Evolutionary conservation across 2,329 filamentous ascomycete genomes (phyloP), one percentile per base, ranked within the genome.

Genomic region (Ceratocystis harringtonii): DNA sequence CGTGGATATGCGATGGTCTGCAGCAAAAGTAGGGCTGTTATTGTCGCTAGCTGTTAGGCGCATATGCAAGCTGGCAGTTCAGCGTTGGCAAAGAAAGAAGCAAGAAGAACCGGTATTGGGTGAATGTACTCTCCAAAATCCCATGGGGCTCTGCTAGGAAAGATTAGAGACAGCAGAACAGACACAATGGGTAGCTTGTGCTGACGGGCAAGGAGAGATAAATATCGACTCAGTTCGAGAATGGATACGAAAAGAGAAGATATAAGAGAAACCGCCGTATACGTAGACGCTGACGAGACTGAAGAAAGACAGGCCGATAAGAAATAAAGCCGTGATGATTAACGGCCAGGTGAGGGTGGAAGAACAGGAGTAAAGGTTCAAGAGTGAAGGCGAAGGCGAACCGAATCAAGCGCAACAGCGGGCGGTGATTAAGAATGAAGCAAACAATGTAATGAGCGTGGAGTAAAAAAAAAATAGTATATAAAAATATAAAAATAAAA

Each of bases 41-140:
- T 57, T 32, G 25, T 36, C 32, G 62, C 48, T 63, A 28, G 45
- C 45, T 52, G 30, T 55, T 52, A 32, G 43, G 48, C 50, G 62
- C 62, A 63, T 63, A 63, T 63, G 62, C 62, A 63, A 17, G 17
- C 61, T 12, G 25, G 48, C n/a, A 52, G 10, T 10, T 52, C n/a
- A 17, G n/a, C 7, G 48, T 15, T 41, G 22, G 48, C 48, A 25
- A 52, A 52, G 48, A 52, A 52, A 52, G 48, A 52, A 52, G 48
- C 15, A 25, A 52, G 45, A 15, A 22, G 36, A 41, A 41, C 12
- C 10, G 12, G 12, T 41, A 15, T 41, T 41, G 36, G 36, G 36
- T 3, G 36, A 41, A 41, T 41, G 1, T 41, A 15, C 36, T 41
- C 36, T 41, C 36, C 36, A 41, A 41, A 15, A 5, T 1, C 36